A percentile compares a stretch with the other conserved stretches of the same genome.
Conservation (phyloP, 306 rosid species). For the Vigna unguiculata region DNA sequence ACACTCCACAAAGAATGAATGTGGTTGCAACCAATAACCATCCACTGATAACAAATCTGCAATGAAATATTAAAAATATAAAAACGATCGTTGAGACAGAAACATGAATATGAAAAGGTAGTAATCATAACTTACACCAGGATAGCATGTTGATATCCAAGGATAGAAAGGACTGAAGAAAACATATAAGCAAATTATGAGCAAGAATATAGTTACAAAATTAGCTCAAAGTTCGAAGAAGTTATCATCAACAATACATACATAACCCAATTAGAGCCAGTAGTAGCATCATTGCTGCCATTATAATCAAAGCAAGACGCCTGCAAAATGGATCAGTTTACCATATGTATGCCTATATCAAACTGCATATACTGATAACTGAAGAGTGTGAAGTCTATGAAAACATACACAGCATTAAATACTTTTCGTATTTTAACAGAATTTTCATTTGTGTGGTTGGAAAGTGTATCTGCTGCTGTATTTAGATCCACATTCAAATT, state of each 20-base stretch:
- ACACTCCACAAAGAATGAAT: slow-evolving; percentile 86
- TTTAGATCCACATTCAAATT: slow-evolving; percentile 70
- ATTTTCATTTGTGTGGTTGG: slow-evolving; percentile 62
- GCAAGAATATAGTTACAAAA: not conserved
- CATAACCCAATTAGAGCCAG: slow-evolving; percentile 78
- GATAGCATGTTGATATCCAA: slow-evolving; percentile 80
- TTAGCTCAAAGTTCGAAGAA: slow-evolving; percentile 20
- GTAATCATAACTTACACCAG: slow-evolving; percentile 63
- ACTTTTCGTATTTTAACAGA: slow-evolving; percentile 64
- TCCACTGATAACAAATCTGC: slow-evolving; percentile 86
- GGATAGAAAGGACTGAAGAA: slow-evolving; percentile 75
- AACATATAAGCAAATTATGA: slow-evolving; percentile 42
- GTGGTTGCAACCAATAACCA: slow-evolving; percentile 85
- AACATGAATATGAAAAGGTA: not conserved
- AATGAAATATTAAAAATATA: slow-evolving; percentile 37
- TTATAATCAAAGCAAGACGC: slow-evolving; percentile 70
- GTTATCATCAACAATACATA: slow-evolving; percentile 48
- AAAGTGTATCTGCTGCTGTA: slow-evolving; percentile 71
- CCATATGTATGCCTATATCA: slow-evolving; percentile 7
- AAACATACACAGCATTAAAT: slow-evolving; percentile 70
- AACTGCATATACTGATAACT: slow-evolving; percentile 9
- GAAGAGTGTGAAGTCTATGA: slow-evolving; percentile 35
- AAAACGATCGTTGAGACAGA: slow-evolving; percentile 20
- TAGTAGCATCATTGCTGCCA: slow-evolving; percentile 80
- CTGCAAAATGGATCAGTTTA: slow-evolving; percentile 52